These are phyloP conservation scores for Acer campestre DNA, from an alignment of 345 rosid species.

Conservation along the genomic window DNA sequence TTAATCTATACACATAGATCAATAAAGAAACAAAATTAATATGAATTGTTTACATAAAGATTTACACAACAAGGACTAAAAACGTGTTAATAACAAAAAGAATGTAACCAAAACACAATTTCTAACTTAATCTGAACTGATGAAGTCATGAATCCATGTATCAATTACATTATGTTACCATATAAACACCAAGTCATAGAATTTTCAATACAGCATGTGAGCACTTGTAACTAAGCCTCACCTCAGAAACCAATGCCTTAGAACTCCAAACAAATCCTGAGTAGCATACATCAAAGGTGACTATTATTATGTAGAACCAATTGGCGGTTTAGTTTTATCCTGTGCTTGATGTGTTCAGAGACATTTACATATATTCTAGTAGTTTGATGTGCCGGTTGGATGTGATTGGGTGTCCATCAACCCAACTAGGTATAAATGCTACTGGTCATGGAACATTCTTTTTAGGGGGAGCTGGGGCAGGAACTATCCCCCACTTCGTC, in stretches of 20 bases:
- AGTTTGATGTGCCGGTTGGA: neutral
- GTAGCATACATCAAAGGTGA: no score
- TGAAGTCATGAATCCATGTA: neutral
- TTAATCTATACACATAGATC: conserved; percentile 58
- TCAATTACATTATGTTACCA: neutral
- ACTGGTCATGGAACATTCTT: conserved; percentile 7
- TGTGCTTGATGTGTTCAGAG: neutral
- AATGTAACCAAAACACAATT: conserved; percentile 7
- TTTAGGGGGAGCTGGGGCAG: conserved; percentile 49
- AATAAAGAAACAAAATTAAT: conserved; percentile 10
- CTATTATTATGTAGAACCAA: neutral
- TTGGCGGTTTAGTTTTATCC: neutral
- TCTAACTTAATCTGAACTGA: neutral
- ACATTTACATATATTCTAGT: neutral
- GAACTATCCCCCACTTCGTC: conserved; percentile 57
- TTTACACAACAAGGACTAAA: neutral
- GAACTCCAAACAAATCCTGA: no score
- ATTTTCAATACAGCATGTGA: no score
- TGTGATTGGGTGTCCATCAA: no score
- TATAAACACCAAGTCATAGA: neutral
- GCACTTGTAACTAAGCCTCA: no score
- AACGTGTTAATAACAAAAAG: neutral
- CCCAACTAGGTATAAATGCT: neutral
- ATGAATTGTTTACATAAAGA: neutral
- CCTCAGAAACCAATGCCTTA: neutral